phyloP scores from a whole-genome alignment of 306 rosid genomes.

The Crotalaria pallida region DNA sequence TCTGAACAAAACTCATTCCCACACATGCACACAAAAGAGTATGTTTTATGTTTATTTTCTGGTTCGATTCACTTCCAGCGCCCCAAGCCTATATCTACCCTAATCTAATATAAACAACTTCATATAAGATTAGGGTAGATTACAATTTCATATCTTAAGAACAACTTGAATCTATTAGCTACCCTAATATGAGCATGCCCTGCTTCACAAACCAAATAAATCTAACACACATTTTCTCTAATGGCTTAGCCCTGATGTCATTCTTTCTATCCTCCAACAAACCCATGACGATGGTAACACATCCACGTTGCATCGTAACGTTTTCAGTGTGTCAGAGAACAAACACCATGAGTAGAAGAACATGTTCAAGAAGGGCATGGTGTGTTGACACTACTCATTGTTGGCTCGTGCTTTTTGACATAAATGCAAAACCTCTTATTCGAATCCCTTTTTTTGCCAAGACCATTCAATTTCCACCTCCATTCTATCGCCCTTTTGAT shows the following conservation, averaged over 20 bases:
- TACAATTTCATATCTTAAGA: too few relatives aligned
- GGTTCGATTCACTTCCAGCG: too few relatives aligned
- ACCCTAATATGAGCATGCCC: too few relatives aligned
- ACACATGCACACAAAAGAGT: too few relatives aligned
- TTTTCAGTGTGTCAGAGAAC: not conserved
- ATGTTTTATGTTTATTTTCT: too few relatives aligned
- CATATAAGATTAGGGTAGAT: too few relatives aligned
- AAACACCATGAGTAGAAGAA: not conserved
- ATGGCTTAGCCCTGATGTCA: not conserved
- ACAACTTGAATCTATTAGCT: too few relatives aligned
- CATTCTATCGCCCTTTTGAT: too few relatives aligned
- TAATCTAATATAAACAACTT: too few relatives aligned
- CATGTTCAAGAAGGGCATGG: not conserved
- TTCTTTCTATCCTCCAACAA: not conserved
- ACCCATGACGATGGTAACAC: not conserved
- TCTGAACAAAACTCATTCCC: too few relatives aligned
- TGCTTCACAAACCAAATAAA: not conserved
- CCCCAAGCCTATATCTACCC: too few relatives aligned
- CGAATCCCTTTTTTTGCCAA: not conserved
- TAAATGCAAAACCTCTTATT: not conserved
- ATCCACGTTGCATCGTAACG: not conserved
- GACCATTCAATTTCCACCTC: not conserved
- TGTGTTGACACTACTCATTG: conserved; percentile 13
- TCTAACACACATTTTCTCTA: not conserved
- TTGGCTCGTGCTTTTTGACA: not conserved